These are phyloP conservation scores for Isochrysis galbana DNA, from an alignment of 78 protist genomes.

Conservation along the genomic window DNA sequence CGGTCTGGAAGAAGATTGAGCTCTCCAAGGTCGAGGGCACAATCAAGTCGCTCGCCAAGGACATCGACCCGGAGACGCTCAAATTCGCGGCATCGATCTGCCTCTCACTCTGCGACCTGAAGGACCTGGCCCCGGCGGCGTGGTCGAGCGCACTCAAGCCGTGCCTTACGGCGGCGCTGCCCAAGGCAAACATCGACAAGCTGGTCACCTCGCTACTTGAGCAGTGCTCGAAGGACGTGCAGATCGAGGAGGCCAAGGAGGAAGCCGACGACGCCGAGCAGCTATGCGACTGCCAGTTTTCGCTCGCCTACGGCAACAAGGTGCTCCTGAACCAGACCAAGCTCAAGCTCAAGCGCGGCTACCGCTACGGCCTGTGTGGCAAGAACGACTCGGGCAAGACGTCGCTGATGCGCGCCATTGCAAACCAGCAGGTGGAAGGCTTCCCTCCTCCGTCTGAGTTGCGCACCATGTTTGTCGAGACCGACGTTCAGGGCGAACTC, in stretches of 20 bases:
- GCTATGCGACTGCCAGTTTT: slow-evolving; percentile 66
- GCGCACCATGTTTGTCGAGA: slow-evolving; percentile 69
- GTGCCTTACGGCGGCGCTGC: background rate
- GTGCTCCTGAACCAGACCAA: slow-evolving; percentile 64
- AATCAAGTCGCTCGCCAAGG: background rate
- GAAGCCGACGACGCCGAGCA: slow-evolving; percentile 69
- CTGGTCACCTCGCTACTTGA: background rate
- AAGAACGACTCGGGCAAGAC: slow-evolving; percentile 67
- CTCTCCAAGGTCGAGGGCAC: background rate
- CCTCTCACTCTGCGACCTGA: background rate
- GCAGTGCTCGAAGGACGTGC: background rate
- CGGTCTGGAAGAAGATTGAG: background rate
- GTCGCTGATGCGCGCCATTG: slow-evolving; percentile 59
- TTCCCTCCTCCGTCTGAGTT: slow-evolving; percentile 60
- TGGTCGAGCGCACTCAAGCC: background rate
- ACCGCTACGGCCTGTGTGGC: slow-evolving; percentile 63
- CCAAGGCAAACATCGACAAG: background rate
- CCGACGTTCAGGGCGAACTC: slow-evolving; percentile 75
- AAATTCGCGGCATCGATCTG: background rate
- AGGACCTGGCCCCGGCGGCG: background rate
- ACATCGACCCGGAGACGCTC: background rate
- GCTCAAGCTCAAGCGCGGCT: slow-evolving; percentile 53
- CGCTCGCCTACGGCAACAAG: slow-evolving; percentile 72
- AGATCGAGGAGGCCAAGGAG: slow-evolving; percentile 33
- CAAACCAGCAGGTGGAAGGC: slow-evolving; percentile 47